Evolutionary conservation across 2,329 filamentous ascomycete genomes (phyloP).

Genomic region (Penicillium sp.): DNA sequence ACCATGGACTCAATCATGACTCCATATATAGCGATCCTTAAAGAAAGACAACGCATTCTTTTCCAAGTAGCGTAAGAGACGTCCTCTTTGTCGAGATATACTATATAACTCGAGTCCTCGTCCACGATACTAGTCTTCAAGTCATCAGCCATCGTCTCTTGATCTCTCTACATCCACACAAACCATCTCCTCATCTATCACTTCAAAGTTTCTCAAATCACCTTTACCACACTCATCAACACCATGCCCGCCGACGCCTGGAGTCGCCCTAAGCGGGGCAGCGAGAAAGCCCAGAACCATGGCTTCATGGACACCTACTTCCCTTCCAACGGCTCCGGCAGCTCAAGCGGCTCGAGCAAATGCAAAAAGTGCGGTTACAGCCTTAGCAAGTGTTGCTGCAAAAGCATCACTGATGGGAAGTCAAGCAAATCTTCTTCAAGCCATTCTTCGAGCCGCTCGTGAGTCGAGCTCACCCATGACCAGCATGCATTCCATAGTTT

Average conservation of each 20-base stretch:
- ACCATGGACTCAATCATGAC: neutral
- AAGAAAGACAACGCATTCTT: neutral
- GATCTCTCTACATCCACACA: neutral
- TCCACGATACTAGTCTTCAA: neutral
- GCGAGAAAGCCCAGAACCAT: neutral
- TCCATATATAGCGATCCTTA: neutral
- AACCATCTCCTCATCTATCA: neutral
- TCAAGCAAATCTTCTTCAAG: no score
- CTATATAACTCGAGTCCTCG: neutral
- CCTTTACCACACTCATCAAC: neutral
- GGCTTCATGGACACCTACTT: slow-evolving; percentile 1
- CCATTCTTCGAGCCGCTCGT: neutral
- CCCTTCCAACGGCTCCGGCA: neutral
- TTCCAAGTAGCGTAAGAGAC: neutral
- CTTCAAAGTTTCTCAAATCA: neutral
- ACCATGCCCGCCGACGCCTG: neutral
- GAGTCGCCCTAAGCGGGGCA: neutral
- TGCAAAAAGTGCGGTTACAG: neutral
- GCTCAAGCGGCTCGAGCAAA: neutral
- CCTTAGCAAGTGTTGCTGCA: neutral
- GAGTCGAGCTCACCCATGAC: neutral
- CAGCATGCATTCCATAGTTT: no score
- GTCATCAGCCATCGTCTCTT: neutral
- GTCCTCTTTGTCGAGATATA: neutral
- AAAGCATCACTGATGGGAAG: neutral